Conservation (phyloP, 345 rosid genomes). For the Gossypium arboreum region DNA sequence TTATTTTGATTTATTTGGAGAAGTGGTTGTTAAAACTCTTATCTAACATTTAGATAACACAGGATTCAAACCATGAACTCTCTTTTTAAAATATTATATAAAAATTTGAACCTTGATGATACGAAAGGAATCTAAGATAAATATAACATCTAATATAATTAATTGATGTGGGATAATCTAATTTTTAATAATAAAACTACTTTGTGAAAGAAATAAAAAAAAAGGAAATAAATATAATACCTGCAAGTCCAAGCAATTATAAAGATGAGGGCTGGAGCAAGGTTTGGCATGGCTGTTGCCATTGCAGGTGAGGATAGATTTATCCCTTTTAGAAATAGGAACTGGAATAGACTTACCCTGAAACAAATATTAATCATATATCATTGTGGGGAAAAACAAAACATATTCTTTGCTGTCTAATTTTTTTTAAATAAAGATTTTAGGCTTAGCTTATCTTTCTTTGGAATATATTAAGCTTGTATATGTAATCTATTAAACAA, state of each 20-base stretch:
- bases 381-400: not conserved
- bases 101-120: no score
- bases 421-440: no score
- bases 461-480: no score
- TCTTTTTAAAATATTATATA: no score
- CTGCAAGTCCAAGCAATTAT: constrained; percentile 76
- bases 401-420: no score
- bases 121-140: no score
- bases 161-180: not conserved
- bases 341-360: constrained; percentile 80
- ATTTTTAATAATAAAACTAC: not conserved
- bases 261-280: constrained; percentile 83
- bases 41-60: no score
- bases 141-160: no score
- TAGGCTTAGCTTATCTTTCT: no score
- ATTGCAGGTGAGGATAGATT: constrained; percentile 77
- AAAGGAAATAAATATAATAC: constrained; percentile 22
- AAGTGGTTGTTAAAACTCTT: no score
- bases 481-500: no score
- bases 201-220: not conserved
- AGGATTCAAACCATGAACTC: accelerated
- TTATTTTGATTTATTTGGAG: no score
- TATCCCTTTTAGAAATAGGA: constrained; percentile 68
- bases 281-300: constrained; percentile 98
- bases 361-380: not conserved